Percentiles rank a stretch among this genome's conserved stretches.
phyloP scores from a whole-genome alignment of 306 rosid species.

The Mimosa bimucronata region DNA sequence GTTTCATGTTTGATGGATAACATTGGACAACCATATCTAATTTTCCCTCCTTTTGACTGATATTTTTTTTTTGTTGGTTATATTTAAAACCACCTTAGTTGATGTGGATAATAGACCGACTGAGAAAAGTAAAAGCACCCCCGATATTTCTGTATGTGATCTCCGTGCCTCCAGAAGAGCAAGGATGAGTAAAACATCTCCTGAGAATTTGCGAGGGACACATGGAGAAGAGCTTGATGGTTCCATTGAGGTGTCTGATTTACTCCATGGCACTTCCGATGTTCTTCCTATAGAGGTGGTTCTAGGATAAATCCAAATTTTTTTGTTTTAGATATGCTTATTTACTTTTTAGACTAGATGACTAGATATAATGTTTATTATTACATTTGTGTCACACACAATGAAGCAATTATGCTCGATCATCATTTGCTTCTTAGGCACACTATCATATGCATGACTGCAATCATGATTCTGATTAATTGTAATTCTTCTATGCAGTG shows the following conservation, averaged over 20 bases:
- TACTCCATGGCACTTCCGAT: slow-evolving; percentile 52
- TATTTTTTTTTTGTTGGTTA: slow-evolving; percentile 34
- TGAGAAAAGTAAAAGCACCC: slow-evolving; percentile 58
- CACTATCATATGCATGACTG: not conserved
- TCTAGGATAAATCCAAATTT: slow-evolving; percentile 4
- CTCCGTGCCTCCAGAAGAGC: slow-evolving; percentile 43
- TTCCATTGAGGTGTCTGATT: slow-evolving; percentile 42
- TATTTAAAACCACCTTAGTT: slow-evolving; percentile 54
- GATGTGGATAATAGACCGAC: slow-evolving; percentile 60
- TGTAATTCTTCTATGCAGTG: slow-evolving; percentile 50
- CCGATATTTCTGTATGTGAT: slow-evolving; percentile 48
- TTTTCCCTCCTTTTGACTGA: slow-evolving; percentile 37
- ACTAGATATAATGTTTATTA: too few relatives aligned
- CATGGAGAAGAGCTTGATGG: slow-evolving; percentile 40
- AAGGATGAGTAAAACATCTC: slow-evolving; percentile 38
- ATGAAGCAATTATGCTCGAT: not conserved
- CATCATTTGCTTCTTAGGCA: not conserved
- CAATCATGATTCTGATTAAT: not conserved
- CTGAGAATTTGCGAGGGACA: slow-evolving; percentile 31
- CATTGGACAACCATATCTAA: slow-evolving; percentile 28
- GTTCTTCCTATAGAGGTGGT: slow-evolving; percentile 72
- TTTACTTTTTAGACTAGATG: not conserved
- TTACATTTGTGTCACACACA: too few relatives aligned
- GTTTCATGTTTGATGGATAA: slow-evolving; percentile 44
- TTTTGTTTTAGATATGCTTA: not conserved